These are phyloP conservation scores for Retiboletus flavoniger DNA, from an alignment of 1,284 basidiomycete species.

Conservation along the genomic window DNA sequence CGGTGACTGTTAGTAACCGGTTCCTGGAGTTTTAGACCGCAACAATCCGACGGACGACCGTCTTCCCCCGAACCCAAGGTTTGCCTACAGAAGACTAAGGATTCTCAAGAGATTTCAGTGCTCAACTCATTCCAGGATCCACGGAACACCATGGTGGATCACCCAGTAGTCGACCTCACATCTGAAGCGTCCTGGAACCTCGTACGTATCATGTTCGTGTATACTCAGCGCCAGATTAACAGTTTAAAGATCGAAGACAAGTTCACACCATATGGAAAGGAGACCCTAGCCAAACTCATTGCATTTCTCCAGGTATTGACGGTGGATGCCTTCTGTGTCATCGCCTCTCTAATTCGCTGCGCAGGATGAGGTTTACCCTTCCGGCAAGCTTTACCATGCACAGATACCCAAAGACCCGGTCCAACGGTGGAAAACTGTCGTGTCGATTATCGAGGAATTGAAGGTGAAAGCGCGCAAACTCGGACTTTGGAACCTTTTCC, in stretches of 20 bases:
- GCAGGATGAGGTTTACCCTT: constrained; percentile 88
- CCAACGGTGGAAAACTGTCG: constrained; percentile 82
- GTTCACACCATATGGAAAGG: constrained; percentile 86
- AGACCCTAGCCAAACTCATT: constrained; percentile 81
- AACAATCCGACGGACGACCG: no score
- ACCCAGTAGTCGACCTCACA: constrained; percentile 72
- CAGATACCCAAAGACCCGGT: constrained; percentile 80
- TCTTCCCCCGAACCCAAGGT: no score
- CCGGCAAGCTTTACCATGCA: constrained; percentile 73
- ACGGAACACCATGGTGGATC: constrained; percentile 35
- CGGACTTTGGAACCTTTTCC: constrained; percentile 96
- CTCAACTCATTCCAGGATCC: background rate
- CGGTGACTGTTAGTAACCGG: constrained; percentile 15
- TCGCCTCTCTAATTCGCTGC: constrained; percentile 6
- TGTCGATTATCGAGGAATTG: constrained; percentile 80
- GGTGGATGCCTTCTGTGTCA: background rate
- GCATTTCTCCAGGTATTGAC: constrained; percentile 76
- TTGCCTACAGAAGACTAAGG: background rate
- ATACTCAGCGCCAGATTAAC: constrained; percentile 7
- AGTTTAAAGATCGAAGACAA: constrained; percentile 77
- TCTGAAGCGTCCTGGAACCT: constrained; percentile 81
- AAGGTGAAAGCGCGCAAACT: constrained; percentile 85
- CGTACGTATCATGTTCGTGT: constrained; percentile 42
- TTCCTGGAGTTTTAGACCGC: background rate
- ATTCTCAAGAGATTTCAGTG: background rate